phyloP scores from a whole-genome alignment of 371 early-diverging fungal genomes.

The Conidiobolus incongruus region DNA sequence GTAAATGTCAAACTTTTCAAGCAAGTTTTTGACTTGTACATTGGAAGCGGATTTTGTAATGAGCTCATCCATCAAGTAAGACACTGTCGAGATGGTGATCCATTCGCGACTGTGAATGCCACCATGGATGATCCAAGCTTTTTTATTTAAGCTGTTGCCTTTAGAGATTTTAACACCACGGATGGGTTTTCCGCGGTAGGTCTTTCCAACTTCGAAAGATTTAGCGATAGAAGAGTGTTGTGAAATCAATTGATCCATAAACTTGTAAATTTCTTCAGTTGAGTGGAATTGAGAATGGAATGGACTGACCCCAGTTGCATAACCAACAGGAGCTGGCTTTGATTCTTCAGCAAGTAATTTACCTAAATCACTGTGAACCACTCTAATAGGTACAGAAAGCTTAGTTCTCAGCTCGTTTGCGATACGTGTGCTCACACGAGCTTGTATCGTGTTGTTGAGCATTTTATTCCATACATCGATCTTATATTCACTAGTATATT shows the following conservation, averaged over 20 bases:
- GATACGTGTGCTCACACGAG: too few relatives aligned
- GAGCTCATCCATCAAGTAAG: slow-evolving; percentile 14
- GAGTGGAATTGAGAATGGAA: slow-evolving; percentile 6
- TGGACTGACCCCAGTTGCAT: too few relatives aligned
- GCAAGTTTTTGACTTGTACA: slow-evolving; percentile 9
- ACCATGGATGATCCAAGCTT: slow-evolving; percentile 9
- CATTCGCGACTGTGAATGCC: slow-evolving; percentile 17
- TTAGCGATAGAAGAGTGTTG: neutral
- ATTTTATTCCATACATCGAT: too few relatives aligned
- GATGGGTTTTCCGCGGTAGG: slow-evolving; percentile 16
- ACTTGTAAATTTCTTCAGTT: neutral
- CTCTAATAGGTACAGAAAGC: too few relatives aligned
- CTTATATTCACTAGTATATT: too few relatives aligned
- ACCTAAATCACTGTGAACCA: too few relatives aligned
- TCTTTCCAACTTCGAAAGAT: slow-evolving; percentile 12
- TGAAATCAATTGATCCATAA: neutral
- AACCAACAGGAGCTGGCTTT: too few relatives aligned
- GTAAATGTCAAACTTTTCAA: slow-evolving; percentile 13
- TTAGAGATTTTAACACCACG: slow-evolving; percentile 14
- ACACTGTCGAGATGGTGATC: slow-evolving; percentile 12
- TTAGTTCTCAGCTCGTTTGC: too few relatives aligned
- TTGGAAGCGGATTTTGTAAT: slow-evolving; percentile 9
- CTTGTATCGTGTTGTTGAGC: too few relatives aligned
- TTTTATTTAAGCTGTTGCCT: slow-evolving; percentile 7
- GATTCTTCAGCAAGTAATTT: too few relatives aligned